Evolutionary conservation across 179 eudicot species (phyloP), one percentile per base, ranked within the genome.

Genomic region (Actinidia arguta): DNA sequence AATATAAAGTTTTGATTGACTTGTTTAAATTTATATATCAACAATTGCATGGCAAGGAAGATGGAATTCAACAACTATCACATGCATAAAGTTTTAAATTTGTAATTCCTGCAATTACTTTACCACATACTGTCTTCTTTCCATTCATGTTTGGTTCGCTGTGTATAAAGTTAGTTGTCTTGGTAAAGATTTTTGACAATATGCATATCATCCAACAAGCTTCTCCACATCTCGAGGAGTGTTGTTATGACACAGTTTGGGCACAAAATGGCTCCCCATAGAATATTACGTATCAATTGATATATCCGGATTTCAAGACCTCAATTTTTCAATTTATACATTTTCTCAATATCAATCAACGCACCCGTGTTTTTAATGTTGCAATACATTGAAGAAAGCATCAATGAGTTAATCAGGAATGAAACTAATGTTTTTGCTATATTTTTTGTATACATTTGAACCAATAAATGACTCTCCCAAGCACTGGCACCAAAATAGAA

Each of bases 181-280:
- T 7, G 66, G 66, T 39, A 39, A 39, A 39, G 42, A 39, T 39
- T 39, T 39, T 39, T 39, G 42, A 39, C 42, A 39, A 39, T 39
- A 39, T 39, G 42, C 42, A 39, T 39, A n/a, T 24, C 14, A 25
- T 25, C 42, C 68, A 66, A 66, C 20, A 36, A 4, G 8, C 31
- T 66, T 66, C 71, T 31, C 5, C 8, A 46, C 44, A 31, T 3
- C 27, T 66, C 13, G 17, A 63, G 1, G 71, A 66, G 17, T 31
- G 46, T 31, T 14, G 44, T 36, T 14, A 27, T 66, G 44, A 36
- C 69, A 63, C 25, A 5, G 7, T 66, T 66, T 66, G 71, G 13
- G 31, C 71, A 61, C 66, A 27, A 44, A 64, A 66, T 31, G 71
- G 71, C 71, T 66, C 71, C 70, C 31, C 71, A 4, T 66, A 13